phyloP scores from a whole-genome alignment of 2,329 filamentous ascomycete genomes.

The Fusarium metavorans region DNA sequence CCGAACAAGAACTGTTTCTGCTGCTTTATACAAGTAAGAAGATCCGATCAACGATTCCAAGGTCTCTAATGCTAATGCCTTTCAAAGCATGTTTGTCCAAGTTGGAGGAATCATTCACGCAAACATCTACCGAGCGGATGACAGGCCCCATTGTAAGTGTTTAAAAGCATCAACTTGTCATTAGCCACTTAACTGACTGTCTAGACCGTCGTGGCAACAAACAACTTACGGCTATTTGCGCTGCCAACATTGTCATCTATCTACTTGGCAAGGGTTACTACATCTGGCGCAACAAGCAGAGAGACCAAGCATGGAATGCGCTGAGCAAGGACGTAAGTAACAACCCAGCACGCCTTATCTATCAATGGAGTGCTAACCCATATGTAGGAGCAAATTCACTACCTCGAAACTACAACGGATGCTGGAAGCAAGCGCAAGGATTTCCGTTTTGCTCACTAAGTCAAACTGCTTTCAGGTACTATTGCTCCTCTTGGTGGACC shows the following conservation, averaged over 20 bases:
- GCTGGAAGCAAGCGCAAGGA: conserved; percentile 29
- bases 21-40: conserved; percentile 66
- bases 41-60: neutral
- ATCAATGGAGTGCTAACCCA: neutral
- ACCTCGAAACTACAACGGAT: conserved; percentile 25
- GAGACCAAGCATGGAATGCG: conserved; percentile 23
- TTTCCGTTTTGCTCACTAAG: conserved; percentile 36
- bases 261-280: conserved; percentile 26
- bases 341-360: rapidly evolving
- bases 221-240: conserved; percentile 15
- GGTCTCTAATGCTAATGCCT: neutral
- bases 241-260: conserved; percentile 20
- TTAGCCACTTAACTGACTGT: neutral
- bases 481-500: neutral
- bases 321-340: conserved; percentile 15
- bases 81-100: conserved; percentile 55
- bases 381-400: conserved; percentile 4
- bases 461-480: neutral
- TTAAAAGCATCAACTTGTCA: no score
- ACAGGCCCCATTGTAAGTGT: conserved; percentile 16
- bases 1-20: conserved; percentile 69
- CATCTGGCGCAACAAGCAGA: conserved; percentile 22
- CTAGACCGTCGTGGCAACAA: conserved; percentile 18
- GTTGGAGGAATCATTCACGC: conserved; percentile 54
- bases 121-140: conserved; percentile 48